Conservation (phyloP, 495 filamentous ascomycete genomes). For the Penicillium riverlandense region DNA sequence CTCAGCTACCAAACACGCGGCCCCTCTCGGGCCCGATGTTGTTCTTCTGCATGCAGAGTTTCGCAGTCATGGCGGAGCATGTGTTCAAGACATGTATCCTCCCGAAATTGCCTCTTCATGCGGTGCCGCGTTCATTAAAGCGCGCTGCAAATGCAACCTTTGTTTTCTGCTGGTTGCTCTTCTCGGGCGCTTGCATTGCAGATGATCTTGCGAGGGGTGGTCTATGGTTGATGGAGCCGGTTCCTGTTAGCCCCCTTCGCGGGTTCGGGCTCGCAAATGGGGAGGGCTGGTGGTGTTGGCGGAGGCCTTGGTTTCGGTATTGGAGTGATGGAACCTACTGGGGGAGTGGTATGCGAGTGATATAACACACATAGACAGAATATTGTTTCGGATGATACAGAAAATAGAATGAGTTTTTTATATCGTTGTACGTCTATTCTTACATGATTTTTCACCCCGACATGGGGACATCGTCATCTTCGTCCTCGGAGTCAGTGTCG, state of each 20-base stretch:
- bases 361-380: constrained; percentile 6
- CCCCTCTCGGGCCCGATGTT: constrained; percentile 35
- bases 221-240: constrained; percentile 60
- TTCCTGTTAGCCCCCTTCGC: constrained; percentile 56
- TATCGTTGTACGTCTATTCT: background rate
- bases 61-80: constrained; percentile 48
- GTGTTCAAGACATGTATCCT: constrained; percentile 17
- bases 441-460: constrained; percentile 12
- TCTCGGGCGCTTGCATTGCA: constrained; percentile 43
- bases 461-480: constrained; percentile 31
- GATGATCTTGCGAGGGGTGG: constrained; percentile 59
- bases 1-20: constrained; percentile 36
- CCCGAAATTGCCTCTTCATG: constrained; percentile 14
- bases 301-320: constrained; percentile 40
- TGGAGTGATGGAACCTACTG: constrained; percentile 53
- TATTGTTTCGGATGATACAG: background rate
- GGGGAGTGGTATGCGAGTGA: constrained; percentile 49
- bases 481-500: constrained; percentile 38
- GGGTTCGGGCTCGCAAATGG: constrained; percentile 42
- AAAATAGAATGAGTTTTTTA: constrained; percentile 1
- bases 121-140: constrained; percentile 29
- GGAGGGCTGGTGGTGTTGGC: constrained; percentile 53
- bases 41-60: constrained; percentile 51
- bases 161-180: constrained; percentile 48
- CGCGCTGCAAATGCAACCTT: constrained; percentile 45